phyloP scores from a whole-genome alignment of 768 basidiomycete species.

The Macrolepiota fuliginosa region DNA sequence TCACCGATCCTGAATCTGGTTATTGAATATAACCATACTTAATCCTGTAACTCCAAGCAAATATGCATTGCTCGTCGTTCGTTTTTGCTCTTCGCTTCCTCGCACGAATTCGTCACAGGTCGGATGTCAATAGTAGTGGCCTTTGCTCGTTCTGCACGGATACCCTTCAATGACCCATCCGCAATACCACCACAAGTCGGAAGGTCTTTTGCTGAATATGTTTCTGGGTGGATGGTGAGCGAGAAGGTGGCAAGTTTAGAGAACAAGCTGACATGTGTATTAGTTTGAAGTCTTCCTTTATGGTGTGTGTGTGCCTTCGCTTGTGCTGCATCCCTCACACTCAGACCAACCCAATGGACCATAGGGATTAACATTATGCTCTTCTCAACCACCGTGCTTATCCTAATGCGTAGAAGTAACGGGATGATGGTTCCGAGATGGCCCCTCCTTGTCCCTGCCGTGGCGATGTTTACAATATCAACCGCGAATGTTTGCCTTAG shows the following conservation, averaged over 20 bases:
- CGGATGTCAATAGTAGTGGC: neutral
- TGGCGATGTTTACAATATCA: conserved; percentile 33
- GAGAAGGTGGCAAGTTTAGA: neutral
- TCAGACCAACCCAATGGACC: neutral
- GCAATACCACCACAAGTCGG: neutral
- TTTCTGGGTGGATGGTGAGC: neutral
- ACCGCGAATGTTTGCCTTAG: conserved; percentile 32
- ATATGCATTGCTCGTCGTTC: neutral
- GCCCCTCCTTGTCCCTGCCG: conserved; percentile 27
- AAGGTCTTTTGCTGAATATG: neutral
- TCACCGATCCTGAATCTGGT: neutral
- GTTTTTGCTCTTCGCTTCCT: neutral
- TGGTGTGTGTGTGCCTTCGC: neutral
- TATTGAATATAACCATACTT: neutral
- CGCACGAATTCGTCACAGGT: neutral
- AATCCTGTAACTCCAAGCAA: neutral
- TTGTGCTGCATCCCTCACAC: no score
- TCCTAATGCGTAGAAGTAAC: conserved; percentile 25
- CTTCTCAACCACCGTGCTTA: conserved; percentile 30
- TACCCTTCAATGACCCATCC: neutral
- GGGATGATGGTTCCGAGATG: conserved; percentile 17
- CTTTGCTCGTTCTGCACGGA: neutral
- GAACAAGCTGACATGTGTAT: neutral
- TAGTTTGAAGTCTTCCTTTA: conserved; percentile 2
- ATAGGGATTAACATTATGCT: conserved; percentile 36